These are phyloP conservation scores for Metarhizium anisopliae DNA, from an alignment of 2,329 filamentous ascomycete species.

Conservation along the genomic window DNA sequence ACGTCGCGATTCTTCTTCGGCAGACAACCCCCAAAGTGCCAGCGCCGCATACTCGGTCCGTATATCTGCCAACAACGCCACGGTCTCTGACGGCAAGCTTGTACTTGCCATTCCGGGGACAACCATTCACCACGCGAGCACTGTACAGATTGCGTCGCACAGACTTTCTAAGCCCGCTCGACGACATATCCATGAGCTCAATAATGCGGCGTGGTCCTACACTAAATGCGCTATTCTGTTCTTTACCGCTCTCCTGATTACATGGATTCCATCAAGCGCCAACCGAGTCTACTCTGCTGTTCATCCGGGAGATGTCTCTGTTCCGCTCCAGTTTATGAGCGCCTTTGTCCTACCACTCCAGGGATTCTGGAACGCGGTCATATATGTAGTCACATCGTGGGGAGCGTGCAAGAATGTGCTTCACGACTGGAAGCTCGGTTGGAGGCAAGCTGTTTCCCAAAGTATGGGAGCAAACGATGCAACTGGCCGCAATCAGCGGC, in stretches of 20 bases:
- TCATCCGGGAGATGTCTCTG: slow-evolving; percentile 22
- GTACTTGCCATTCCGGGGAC: too few relatives aligned
- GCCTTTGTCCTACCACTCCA: slow-evolving; percentile 71
- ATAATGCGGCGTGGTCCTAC: slow-evolving; percentile 58
- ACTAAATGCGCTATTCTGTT: slow-evolving; percentile 61
- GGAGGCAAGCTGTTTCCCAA: too few relatives aligned
- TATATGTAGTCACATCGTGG: slow-evolving; percentile 44
- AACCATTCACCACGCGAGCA: neutral
- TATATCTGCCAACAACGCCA: too few relatives aligned
- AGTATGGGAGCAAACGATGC: too few relatives aligned
- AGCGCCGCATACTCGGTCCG: too few relatives aligned
- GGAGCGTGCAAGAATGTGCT: neutral
- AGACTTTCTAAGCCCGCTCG: neutral
- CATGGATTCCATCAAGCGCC: slow-evolving; percentile 67
- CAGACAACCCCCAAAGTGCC: too few relatives aligned
- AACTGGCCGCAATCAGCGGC: too few relatives aligned
- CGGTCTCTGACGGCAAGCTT: too few relatives aligned
- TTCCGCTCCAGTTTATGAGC: slow-evolving; percentile 54
- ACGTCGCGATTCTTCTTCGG: too few relatives aligned
- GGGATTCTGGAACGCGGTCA: slow-evolving; percentile 78
- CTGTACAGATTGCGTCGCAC: neutral
- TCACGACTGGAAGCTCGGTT: too few relatives aligned
- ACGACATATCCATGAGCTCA: slow-evolving; percentile 21
- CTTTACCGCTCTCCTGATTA: slow-evolving; percentile 60
- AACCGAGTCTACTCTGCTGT: slow-evolving; percentile 66